Evolutionary conservation across 306 rosid genomes (phyloP).

Genomic region (Cicer yamashitae): DNA sequence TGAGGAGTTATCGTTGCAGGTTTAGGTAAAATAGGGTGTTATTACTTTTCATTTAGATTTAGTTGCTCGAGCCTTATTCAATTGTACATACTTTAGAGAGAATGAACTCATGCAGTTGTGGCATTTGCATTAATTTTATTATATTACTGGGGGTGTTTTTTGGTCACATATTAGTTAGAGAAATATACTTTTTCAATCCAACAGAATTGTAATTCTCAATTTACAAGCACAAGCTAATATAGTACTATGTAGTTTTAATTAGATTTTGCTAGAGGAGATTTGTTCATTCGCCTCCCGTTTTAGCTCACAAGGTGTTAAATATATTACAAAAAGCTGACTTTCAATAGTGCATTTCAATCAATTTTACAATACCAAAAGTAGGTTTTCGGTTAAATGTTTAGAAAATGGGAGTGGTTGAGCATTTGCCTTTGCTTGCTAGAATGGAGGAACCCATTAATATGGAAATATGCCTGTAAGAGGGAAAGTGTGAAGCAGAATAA

Average conservation of each 20-base stretch:
- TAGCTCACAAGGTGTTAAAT: too few relatives aligned
- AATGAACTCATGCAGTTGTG: conserved; percentile 26
- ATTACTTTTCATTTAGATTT: conserved; percentile 19
- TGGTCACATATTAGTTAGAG: background rate
- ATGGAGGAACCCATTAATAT: too few relatives aligned
- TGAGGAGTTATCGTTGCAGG: conserved; percentile 43
- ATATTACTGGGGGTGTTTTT: conserved; percentile 23
- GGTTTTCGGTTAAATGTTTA: too few relatives aligned
- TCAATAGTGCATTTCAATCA: too few relatives aligned
- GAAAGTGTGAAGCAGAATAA: too few relatives aligned
- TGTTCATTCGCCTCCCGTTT: too few relatives aligned
- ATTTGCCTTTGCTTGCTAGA: too few relatives aligned
- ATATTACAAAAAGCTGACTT: too few relatives aligned
- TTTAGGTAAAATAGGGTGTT: conserved; percentile 48
- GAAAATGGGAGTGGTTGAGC: too few relatives aligned
- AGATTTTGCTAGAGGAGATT: background rate
- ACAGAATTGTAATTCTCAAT: background rate
- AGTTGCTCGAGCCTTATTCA: conserved; percentile 50
- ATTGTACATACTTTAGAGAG: conserved; percentile 61
- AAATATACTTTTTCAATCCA: background rate
- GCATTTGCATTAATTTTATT: conserved; percentile 26
- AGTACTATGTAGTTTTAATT: background rate
- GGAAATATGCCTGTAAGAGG: too few relatives aligned
- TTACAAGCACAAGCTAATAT: background rate
- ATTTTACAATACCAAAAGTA: too few relatives aligned